Evolutionary conservation across 2,329 filamentous ascomycete genomes (phyloP), one percentile per base, ranked within the genome.

Genomic region (Aspergillus sergii): DNA sequence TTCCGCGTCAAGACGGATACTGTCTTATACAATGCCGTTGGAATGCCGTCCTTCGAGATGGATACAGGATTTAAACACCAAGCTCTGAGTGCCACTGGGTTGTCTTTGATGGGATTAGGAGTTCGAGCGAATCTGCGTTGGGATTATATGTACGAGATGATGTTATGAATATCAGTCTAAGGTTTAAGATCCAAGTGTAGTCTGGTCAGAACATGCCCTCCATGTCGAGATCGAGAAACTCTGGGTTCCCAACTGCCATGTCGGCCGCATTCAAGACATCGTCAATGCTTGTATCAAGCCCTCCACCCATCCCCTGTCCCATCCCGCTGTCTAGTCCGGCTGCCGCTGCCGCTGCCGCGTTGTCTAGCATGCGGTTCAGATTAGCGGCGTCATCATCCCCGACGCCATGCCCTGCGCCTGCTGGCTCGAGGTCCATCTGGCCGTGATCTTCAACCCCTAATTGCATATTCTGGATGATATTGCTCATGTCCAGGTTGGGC

Each of bases 211-310:
- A 80, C 76, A 80, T 79, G 10, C 77, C 77, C 65, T 80, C 78
- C 78, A 80, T 80, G 70, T 81, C 79, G 64, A 81, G 66, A 73
- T 80, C 78, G 39, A 81, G 63, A 68, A 79, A 80, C 64, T 80
- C 79, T 12, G 80, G 79, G 67, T 80, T 80, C 1, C 72, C 76
- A 70, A 79, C 75, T 4, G 74, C 75, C 75, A 80, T 79, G 70
- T 80, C 77, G 7, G 76, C 77, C 36, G 75, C 76, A 63, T 79
- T 79, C 59, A 82, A 67, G 45, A 82, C 76, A 69, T 81, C 80
- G 58, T 81, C 78, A 63, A 82, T 79, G 64, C 71, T 74, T 30
- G 76, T 74, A 61, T 78, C 76, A 66, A 77, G 70, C 9, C 73
- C 74, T 6, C 66, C 68, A 19, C 66, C 58, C 63, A 68, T 68